Base-by-base conservation (phyloP, 2,329 filamentous ascomycete species). In the Apiospora kogelbergensis region DNA sequence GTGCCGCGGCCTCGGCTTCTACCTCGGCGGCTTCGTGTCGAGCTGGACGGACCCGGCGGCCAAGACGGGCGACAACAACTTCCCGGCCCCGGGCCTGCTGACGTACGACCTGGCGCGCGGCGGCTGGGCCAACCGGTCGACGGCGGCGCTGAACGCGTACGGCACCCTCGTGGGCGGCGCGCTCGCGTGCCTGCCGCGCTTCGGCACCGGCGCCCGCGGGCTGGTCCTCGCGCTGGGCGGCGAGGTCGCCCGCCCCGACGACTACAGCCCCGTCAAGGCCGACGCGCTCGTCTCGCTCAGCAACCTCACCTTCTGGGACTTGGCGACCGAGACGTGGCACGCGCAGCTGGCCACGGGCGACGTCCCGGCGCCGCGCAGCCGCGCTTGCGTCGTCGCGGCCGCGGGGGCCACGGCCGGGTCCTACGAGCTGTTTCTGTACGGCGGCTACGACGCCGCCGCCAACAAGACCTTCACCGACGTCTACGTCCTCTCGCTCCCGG, bases 401-500 rank as follows among this genome's bases (percentile, higher is more conserved):
- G 33, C 17, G 17, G 30, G 40, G 24, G 48, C 15, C 4, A 42
- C 15, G 10, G 11, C 40, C 15, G 46, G 46, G 4, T 68, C 66
- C n/a, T 48, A 65, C 65, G 68, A 69, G 45, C 45, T 69, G 26
- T 69, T 69, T 33, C 24, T 69, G n/a, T 67, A 46, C 44, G 68
- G 68, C 20, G 68, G 68, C 15, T 48, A 67, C 66, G 68, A 69
- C 65, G 57, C 17, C 9, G 24, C 20, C 7, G 42, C 42, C 48
- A 33, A 42, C 41, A 24, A 5, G 17, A 57, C 48, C 66, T 57
- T 68, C 17, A 37, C 41, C 6, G 68, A 67, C 26, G 42, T 69
- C 37, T 69, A 69, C 57, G 68, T 69, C 13, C 37, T 69, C 13
- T 69, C 68, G 17, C 9, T 69, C n/a, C 68, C 68, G 10, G 68